Percentiles rank a stretch among this genome's conserved stretches.
These are phyloP conservation scores for Isatis lusitanica DNA, from an alignment of 441 rosid genomes.

Conservation along the genomic window DNA sequence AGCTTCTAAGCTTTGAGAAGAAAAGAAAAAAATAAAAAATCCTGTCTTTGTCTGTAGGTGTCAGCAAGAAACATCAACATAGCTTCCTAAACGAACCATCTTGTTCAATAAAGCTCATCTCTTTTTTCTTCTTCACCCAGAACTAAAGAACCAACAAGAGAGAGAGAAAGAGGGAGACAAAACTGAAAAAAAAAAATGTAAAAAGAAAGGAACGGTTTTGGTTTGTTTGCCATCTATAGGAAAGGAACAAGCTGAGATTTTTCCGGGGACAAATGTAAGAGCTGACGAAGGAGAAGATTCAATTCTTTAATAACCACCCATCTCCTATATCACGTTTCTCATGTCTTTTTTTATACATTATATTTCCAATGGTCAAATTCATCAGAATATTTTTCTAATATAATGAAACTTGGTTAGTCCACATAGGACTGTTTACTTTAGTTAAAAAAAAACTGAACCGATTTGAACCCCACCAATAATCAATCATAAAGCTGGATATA, in stretches of 20 bases:
- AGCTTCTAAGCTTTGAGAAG: background rate
- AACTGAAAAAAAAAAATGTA: background rate
- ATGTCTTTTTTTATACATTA: background rate
- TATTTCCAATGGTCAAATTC: too few species aligned
- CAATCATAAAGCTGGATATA: background rate
- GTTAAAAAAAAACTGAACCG: too few species aligned
- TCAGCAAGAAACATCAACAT: slow-evolving; percentile 22
- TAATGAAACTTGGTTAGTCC: too few species aligned
- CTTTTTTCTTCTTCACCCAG: background rate
- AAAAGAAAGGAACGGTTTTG: slow-evolving; percentile 24
- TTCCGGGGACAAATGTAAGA: slow-evolving; percentile 12
- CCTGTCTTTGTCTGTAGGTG: background rate
- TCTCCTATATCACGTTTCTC: slow-evolving; percentile 19
- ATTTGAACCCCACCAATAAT: background rate
- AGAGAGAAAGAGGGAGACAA: background rate
- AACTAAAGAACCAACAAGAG: slow-evolving; percentile 4
- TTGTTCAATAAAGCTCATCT: background rate
- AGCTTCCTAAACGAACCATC: slow-evolving; percentile 23
- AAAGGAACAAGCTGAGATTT: slow-evolving; percentile 19
- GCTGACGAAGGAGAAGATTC: slow-evolving; percentile 23
- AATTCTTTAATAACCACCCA: slow-evolving; percentile 19
- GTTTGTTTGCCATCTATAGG: slow-evolving; percentile 8
- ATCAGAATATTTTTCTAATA: too few species aligned
- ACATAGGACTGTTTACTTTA: too few species aligned
- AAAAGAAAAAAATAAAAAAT: background rate